Evolutionary conservation across 306 rosid species (phyloP), one percentile per base, ranked within the genome.

Genomic region (Quillaja saponaria): DNA sequence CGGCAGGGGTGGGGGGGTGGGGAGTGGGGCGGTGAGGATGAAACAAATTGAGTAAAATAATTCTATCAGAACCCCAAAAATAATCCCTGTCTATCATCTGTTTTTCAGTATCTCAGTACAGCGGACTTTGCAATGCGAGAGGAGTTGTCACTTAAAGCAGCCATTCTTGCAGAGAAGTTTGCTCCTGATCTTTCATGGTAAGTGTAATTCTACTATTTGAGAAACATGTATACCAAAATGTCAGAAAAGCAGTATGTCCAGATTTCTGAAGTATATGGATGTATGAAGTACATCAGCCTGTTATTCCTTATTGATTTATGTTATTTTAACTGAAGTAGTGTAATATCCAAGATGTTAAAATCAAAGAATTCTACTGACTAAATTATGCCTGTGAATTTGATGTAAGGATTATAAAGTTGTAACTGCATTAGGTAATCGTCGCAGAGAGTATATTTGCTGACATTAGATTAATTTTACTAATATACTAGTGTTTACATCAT

Each of bases 61-160:
- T 12, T 12, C 52, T 47, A n/a, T 53, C 37, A 58, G 34, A 67
- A 45, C 50, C 50, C 20, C 34, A 64, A 50, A 8, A 61, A 46
- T 76, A 54, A 74, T 62, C 52, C 57, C 61, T 37, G 76, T 62
- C 65, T 78, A 60, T 48, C 69, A 42, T 67, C 38, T 80, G 61
- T 66, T 67, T 80, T 78, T 70, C 79, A 94, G 99, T 94, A 94
- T 85, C 99, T 94, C 68, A 89, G 90, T 68, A 87, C 99, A 14
- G 99, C 99, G 39, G 99, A 94, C 69, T 94, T 94, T 77, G 86
- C 96, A 45, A 94, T 94, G 99, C 96, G 97, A 5, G 99, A 94
- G 72, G 99, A 94, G 71, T 75, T 94, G 71, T 81, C 99, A 9
- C 99, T 94, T 76, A 94, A 94, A 82, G 97, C 97, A 53, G 99